Evolutionary conservation across 176 grass and related monocot genomes (phyloP).

Genomic region (Oryza meridionalis): DNA sequence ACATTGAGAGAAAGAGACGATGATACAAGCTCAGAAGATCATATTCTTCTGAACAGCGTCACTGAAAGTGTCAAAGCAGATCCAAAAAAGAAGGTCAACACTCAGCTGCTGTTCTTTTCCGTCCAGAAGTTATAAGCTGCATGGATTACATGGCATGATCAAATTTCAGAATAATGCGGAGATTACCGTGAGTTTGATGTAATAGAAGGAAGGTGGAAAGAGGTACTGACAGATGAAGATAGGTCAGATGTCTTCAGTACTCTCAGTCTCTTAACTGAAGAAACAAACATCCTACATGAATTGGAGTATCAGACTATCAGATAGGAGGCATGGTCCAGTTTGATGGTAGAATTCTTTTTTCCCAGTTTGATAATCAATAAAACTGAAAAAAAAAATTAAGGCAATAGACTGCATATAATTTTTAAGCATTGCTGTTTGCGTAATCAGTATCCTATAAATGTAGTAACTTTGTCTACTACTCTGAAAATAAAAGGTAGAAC

Average conservation of each 20-base stretch:
- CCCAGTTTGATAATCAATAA: neutral
- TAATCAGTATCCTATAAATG: neutral
- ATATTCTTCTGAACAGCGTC: conserved; percentile 38
- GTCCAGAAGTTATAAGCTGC: conserved; percentile 50
- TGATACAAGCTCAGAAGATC: conserved; percentile 57
- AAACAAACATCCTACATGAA: conserved; percentile 65
- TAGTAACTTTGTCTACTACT: neutral
- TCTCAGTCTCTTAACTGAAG: conserved; percentile 65
- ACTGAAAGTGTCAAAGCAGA: neutral
- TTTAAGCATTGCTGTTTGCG: neutral
- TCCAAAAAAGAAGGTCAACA: conserved; percentile 31
- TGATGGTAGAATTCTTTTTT: no score
- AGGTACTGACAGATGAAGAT: conserved; percentile 54
- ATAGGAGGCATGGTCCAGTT: neutral
- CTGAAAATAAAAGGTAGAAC: neutral
- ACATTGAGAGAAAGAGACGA: neutral
- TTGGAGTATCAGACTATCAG: neutral
- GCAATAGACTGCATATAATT: neutral
- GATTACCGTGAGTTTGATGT: neutral
- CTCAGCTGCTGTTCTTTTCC: conserved; percentile 50
- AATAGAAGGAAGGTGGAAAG: neutral
- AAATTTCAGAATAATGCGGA: neutral
- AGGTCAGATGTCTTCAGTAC: conserved; percentile 67
- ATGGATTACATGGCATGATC: neutral
- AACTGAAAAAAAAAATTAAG: neutral